Evolutionary conservation across 129 eudicot genomes (phyloP), one percentile per base, ranked within the genome.

Genomic region (Ambrosia artemisiifolia): DNA sequence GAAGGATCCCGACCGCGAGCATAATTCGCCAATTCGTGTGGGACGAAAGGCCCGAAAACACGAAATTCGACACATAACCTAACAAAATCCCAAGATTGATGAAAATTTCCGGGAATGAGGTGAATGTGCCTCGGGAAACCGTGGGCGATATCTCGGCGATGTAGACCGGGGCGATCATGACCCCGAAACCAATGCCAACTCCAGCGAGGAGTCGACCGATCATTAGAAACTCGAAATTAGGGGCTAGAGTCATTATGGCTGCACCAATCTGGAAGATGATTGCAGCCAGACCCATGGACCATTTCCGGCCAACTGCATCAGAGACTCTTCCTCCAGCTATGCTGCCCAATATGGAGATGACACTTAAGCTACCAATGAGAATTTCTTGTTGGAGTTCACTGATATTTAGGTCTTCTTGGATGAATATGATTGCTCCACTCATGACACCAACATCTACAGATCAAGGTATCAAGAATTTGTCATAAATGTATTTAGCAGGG

Each of bases 271-370:
- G 97, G 35, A 88, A 91, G 16, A 91, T 49, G 28, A 85, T 40
- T 46, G 97, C 86, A 36, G 97, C 97, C 30, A 91, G 80, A 7
- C 88, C 97, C 95, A 91, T 91, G 6, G 97, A 85, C 97, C 97
- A 91, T 84, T 91, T 91, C 50, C 97, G 82, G 34, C 97, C 97
- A 0, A 91, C 80, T 24, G 95, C 88, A 63, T 91, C 95, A 7
- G 97, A 91, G 18, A 87, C 78, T 69, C 82, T 84, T 1, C 97
- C 95, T 5, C 89, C 97, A 7, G 86, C 89, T 80, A 91, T 71
- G 73, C 95, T 85, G 34, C 97, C 97, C 13, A 91, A 78, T 24
- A 91, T 81, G 9, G 95, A 87, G 43, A 91, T 79, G 67, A 91
- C 88, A 79, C 97, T 91, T 47, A 91, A 54, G 42, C 79, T 83